Evolutionary conservation across 2,329 filamentous ascomycete species (phyloP), one percentile per base, ranked within the genome.

Genomic region (Chaetomium sp.): DNA sequence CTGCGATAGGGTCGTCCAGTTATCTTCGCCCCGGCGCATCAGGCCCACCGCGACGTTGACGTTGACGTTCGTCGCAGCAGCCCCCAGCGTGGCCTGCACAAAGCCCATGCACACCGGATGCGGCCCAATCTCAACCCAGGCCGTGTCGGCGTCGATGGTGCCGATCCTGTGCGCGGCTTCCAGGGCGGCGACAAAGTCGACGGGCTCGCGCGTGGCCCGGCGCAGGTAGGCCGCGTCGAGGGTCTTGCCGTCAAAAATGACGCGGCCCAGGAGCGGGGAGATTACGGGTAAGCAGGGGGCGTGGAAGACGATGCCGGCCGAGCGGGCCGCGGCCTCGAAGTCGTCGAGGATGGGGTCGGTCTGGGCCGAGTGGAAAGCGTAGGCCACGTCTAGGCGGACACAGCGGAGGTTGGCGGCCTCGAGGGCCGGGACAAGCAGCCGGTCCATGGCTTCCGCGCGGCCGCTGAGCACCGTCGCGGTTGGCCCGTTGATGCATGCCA

Each of bases 401-500:
- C 66, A 76, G 71, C 70, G 79, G 71, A 65, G 66, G 59, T 64
- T 72, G 11, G 59, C 66, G 14, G 43, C 65, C 44, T 60, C 61
- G 33, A 73, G 64, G 51, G 64, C 59, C 45, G 63, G 58, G 6
- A 78, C 76, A 9, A 84, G 19, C 19, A 27, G 73, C 4, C 71
- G 67, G 4, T 70, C 64, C 42, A 81, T 72, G 54, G 77, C 69
- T 1, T 65, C 65, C 0, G 72, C 70, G 5, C 67, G 64, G 6
- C 78, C 79, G 33, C 73, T 74, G 12, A 94, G 75, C 1, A 94
- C 89, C 9, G 85, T 91, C 66, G 89, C 87, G 49, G 82, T 76
- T 0, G 86, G 84, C 0, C 85, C 83, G 63, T 95, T 95, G 68
- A 90, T 79, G 72, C 89, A 94, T 11, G 89, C 86, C 33, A 81